Conservation (phyloP, 75 land plant genomes). For the Cryptomeria japonica region DNA sequence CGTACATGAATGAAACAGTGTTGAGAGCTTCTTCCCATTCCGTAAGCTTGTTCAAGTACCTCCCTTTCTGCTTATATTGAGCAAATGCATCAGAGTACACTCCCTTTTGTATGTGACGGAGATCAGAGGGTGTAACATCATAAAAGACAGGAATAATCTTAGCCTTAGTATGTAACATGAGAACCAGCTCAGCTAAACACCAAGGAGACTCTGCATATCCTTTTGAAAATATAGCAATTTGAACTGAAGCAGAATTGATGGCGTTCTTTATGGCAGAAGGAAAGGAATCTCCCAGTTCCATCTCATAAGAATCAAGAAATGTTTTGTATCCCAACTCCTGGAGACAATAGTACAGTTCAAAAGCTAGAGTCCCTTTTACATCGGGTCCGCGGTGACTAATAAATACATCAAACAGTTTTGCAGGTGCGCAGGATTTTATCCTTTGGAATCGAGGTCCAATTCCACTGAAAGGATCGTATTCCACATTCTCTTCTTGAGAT, state of each 20-base stretch:
- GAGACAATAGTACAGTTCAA: background rate
- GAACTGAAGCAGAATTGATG: background rate
- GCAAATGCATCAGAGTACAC: background rate
- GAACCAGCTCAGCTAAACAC: background rate
- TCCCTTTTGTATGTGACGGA: background rate
- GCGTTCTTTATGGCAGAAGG: background rate
- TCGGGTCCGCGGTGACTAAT: background rate
- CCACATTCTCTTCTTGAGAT: background rate
- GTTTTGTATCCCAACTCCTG: background rate
- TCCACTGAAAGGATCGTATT: background rate
- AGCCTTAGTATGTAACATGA: background rate
- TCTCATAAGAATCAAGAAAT: background rate
- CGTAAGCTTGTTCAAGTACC: background rate
- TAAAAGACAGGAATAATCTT: background rate
- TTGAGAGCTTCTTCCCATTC: background rate
- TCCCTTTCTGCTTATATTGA: background rate
- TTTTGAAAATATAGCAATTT: background rate
- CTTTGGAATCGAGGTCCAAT: background rate
- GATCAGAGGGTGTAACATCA: background rate
- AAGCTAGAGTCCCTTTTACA: background rate
- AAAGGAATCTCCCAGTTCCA: background rate
- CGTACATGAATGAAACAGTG: background rate
- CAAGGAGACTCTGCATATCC: background rate
- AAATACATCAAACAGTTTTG: background rate
- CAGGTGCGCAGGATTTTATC: background rate